phyloP scores from a whole-genome alignment of 2,329 filamentous ascomycete species.

The Verticillium longisporum region DNA sequence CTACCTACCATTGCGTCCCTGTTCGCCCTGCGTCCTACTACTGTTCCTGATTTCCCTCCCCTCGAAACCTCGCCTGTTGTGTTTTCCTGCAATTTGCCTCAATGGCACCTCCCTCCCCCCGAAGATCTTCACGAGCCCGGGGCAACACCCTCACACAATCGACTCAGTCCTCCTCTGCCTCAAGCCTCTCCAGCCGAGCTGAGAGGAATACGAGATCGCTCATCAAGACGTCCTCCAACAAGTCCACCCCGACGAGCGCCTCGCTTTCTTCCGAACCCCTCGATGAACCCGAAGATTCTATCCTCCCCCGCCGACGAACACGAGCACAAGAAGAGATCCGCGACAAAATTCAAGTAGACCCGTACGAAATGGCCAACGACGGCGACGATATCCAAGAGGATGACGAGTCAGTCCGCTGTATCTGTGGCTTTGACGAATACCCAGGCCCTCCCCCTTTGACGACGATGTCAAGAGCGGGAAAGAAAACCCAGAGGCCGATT shows the following conservation, averaged over 20 bases:
- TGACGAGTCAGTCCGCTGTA: constrained; percentile 90
- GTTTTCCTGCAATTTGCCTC: constrained; percentile 17
- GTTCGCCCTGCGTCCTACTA: neutral
- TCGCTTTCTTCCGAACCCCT: constrained; percentile 64
- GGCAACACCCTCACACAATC: constrained; percentile 67
- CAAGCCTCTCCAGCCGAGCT: constrained; percentile 66
- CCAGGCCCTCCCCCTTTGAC: constrained; percentile 70
- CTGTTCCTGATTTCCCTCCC: constrained; percentile 3
- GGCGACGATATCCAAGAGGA: constrained; percentile 71
- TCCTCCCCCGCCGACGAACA: constrained; percentile 70
- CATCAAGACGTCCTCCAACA: constrained; percentile 68
- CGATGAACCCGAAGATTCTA: constrained; percentile 62
- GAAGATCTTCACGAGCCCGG: constrained; percentile 88
- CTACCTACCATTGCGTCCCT: no score
- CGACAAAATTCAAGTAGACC: constrained; percentile 37
- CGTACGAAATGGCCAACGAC: constrained; percentile 51
- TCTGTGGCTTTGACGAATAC: constrained; percentile 92
- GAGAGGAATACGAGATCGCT: constrained; percentile 69
- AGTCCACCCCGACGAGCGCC: constrained; percentile 62
- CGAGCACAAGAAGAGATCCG: constrained; percentile 61
- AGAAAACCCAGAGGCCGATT: constrained; percentile 49
- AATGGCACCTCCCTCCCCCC: constrained; percentile 62
- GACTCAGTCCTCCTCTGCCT: constrained; percentile 72
- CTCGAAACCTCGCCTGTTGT: neutral
- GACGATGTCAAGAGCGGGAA: constrained; percentile 46